Evolutionary conservation across 2,329 filamentous ascomycete genomes (phyloP), one percentile per base, ranked within the genome.

Genomic region (Colletotrichum somersetense): DNA sequence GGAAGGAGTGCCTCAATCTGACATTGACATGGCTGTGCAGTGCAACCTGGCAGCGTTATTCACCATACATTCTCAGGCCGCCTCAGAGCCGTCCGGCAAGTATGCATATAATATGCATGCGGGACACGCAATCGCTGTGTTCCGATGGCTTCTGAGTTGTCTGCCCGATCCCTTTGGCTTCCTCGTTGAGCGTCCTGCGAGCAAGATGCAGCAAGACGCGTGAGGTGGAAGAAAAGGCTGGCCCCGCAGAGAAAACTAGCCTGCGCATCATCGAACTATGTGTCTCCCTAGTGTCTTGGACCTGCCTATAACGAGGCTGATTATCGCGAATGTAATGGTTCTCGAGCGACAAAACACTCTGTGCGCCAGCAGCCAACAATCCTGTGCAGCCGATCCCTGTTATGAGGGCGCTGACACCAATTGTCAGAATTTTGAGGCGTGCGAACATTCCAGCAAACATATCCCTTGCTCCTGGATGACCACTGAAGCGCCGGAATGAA

Each of bases 21-120:
- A 50, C n/a, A 30, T 8, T 52, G 23, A 50, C 46, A 42, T 20
- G 6, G 16, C 61, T 50, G 33, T 33, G 61, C 61, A 14, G 23
- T 42, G 61, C 61, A 52, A 63, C 61, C 38, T 63, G 46, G 46
- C 61, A 26, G 1, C 23, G n/a, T 38, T 50, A 5, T 62, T 33
- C 30, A 14, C 61, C 61, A 63, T 53, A 30, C 61, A 23, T 42
- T 63, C 42, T 26, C 26, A 38, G n/a, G 46, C 5, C 33, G 61
- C 46, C 61, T 52, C 23, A 16, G 16, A 50, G 46, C 46, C 16
- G 46, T 53, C 8, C n/a, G 30, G 18, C 8, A n/a, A 12, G 35
- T 14, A 40, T 53, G 61, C 35, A 63, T 53, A 12, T 12, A 5
- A 26, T 6, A 26, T 42, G 46, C 46, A 63, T 52, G n/a, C 46